Evolutionary conservation across 768 basidiomycete genomes (phyloP), one percentile per base, ranked within the genome.

Genomic region (Melanogaster broomeanus): DNA sequence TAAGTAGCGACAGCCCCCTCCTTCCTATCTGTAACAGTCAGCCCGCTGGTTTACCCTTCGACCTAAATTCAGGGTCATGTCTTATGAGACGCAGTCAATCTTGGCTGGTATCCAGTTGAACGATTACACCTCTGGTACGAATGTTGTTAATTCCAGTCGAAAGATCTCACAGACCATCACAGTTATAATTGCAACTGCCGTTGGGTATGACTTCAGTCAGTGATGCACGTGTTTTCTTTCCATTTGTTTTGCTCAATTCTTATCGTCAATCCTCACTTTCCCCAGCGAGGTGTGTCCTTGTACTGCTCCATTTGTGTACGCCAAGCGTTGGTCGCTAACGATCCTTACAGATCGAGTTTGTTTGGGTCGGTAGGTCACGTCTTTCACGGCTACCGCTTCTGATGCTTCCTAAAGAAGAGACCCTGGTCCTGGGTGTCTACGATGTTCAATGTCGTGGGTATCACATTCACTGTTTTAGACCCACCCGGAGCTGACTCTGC

Each of bases 391-490:
- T 33, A 31, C 13, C 30, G 13, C 16, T 30, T n/a, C 40, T 43
- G 5, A 43, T 27, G 6, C 16, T 30, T 18, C 2, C n/a, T 11
- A 37, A 18, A 37, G 35, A 37, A 37, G 18, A 37, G 35, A 19
- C 35, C n/a, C 18, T 37, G 35, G 35, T n/a, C 35, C 4, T 18
- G n/a, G 18, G 18, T 37, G 35, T 37, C 35, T 18, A 8, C 22
- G 9, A n/a, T 44, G 10, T 44, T 31, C 30, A 6, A 33, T 3
- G 11, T 44, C 7, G 43, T 44, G 25, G 30, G 43, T 4, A 12
- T 15, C 6, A 42, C 55, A 25, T 62, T 64, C 34, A 7, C 55
- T 19, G 0, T 64, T n/a, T 61, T 61, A 11, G 19, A 62, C 64
- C 19, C 42, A n/a, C 3, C 43, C 18, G 4, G 19, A 30, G n/a